Base-by-base conservation (phyloP, 331 rosid genomes). In the Acacia pycnantha region DNA sequence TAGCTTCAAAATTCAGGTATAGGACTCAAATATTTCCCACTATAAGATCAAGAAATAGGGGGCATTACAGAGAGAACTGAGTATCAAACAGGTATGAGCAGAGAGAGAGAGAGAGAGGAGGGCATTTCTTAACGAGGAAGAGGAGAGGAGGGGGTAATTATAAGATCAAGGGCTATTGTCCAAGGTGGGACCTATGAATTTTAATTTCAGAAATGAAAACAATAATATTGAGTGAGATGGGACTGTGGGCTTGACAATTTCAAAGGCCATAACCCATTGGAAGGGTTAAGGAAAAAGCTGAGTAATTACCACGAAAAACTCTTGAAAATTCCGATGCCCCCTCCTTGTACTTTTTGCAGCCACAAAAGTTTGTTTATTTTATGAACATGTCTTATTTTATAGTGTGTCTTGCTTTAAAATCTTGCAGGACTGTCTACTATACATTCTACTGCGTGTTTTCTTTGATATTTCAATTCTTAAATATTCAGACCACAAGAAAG, bases 291-390 rank as follows among this genome's bases (percentile, higher is more conserved):
- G 43, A 71, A 80, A 71, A 80, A 44, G 61, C 0, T 11, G 26
- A 74, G 91, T n/a, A 89, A 78, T 75, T 79, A 85, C 97, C 86
- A 81, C 88, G 93, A 90, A 88, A 64, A 61, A 74, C 54, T 48
- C 46, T 16, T 43, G 89, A 89, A 89, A 14, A 56, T 56, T 56
- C 64, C 29, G 22, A 2, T 8, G 1, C 13, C 15, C 5, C 22
- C 29, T 2, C 64, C 9, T 54, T 54, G 14, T 0, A 21, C 64
- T 56, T 56, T 56, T 22, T 56, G 64, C 22, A 10, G 64, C 64
- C 31, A 9, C 31, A n/a, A 14, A 56, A 56, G 64, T 56, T 56
- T 56, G 8, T 54, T 21, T 51, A 5, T 18, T 54, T 21, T n/a
- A 9, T 54, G 24, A 19, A 21, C 62, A 15, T 0, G n/a, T 54